phyloP scores from a whole-genome alignment of 2,329 filamentous ascomycete species.

The Fusarium sp. region DNA sequence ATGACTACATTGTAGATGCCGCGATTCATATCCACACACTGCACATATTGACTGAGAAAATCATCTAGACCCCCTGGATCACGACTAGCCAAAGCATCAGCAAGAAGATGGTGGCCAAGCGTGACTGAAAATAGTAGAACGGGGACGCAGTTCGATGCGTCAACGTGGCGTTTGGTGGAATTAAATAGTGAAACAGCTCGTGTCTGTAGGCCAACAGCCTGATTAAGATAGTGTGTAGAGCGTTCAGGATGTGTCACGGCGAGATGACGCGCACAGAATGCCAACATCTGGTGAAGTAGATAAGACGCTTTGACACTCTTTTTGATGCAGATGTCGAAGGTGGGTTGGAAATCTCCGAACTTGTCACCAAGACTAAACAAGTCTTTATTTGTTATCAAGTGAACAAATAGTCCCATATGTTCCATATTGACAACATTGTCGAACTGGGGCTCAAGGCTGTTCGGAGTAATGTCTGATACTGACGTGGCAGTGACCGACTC shows the following conservation, averaged over 20 bases:
- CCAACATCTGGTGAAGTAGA: slow-evolving; percentile 28
- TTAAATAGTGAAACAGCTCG: slow-evolving; percentile 35
- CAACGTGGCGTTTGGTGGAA: background rate
- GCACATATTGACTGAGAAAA: slow-evolving; percentile 9
- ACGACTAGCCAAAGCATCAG: slow-evolving; percentile 14
- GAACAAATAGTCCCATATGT: slow-evolving; percentile 29
- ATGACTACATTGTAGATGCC: slow-evolving; percentile 21
- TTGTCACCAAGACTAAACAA: slow-evolving; percentile 16
- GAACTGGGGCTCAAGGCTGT: fast-evolving
- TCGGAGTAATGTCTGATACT: background rate
- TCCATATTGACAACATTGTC: slow-evolving; percentile 17
- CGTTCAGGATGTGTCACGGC: background rate
- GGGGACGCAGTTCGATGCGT: slow-evolving; percentile 22
- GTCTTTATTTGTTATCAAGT: background rate
- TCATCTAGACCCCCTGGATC: background rate
- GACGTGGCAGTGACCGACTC: background rate
- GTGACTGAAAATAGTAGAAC: slow-evolving; percentile 31
- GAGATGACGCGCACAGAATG: slow-evolving; percentile 37
- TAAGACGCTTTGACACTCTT: slow-evolving; percentile 17
- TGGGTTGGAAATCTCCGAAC: background rate
- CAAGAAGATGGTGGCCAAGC: slow-evolving; percentile 28
- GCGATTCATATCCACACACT: slow-evolving; percentile 27
- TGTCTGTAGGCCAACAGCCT: slow-evolving; percentile 22
- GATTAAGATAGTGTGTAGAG: background rate
- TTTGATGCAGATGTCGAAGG: background rate